Evolutionary conservation across 2,329 filamentous ascomycete genomes (phyloP), one percentile per base, ranked within the genome.

Genomic region (Xylariaceae sp.): DNA sequence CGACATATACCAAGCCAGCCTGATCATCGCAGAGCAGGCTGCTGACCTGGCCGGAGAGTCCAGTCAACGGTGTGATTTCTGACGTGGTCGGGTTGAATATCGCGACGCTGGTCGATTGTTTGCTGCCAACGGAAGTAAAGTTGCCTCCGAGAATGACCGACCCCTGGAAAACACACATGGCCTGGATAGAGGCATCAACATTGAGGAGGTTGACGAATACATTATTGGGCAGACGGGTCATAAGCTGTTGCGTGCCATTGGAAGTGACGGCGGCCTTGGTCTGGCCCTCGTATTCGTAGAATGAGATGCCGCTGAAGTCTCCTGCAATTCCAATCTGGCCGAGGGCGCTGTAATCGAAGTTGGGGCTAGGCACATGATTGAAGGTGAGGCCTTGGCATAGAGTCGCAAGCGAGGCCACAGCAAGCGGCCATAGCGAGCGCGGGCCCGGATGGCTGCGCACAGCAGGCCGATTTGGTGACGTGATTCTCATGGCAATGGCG

Each of bases 301-400:
- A 69, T 9, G 92, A 96, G 54, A 97, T 85, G 38, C 88, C 87
- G 55, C 86, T 80, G 60, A 95, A 98, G 64, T 96, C 83, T 53
- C 92, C 92, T 2, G 81, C 84, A 43, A 98, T 73, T 38, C 85
- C 88, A 50, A 96, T 81, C 53, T 85, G 79, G 41, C 92, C 92
- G 24, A 98, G 70, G 41, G 80, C 69, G 18, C 74, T 76, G 43
- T 95, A 74, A 59, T 94, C 85, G 58, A 98, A 76, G 55, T 89
- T 81, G 40, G 85, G 70, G 11, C 78, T 68, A 3, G 86, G 78
- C 27, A 78, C 73, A 11, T 76, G 61, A 31, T 69, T 75, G 60
- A 86, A 83, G 19, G 67, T 71, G 45, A 81, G 63, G 27, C 76
- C 76, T 16, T 63, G 57, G 31, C 69, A 63, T 31, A 73, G 43